Evolutionary conservation across 192 early-diverging fungal species (phyloP).

Genomic region (Coemansia sp.): DNA sequence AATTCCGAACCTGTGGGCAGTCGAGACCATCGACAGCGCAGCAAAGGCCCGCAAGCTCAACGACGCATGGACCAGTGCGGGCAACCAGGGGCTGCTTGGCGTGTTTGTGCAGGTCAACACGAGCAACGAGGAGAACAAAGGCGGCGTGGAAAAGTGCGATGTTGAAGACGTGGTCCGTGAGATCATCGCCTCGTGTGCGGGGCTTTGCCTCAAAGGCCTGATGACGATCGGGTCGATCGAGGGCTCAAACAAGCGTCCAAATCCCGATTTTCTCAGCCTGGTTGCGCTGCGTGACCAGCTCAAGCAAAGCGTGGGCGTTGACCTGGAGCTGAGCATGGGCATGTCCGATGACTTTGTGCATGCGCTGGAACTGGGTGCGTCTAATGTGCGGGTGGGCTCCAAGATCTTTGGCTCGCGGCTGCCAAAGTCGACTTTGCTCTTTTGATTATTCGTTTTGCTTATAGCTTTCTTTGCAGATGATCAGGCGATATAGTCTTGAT

Average conservation of each 20-base stretch:
- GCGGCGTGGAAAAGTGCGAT: constrained; percentile 65
- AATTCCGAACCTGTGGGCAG: constrained; percentile 85
- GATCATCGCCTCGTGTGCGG: constrained; percentile 64
- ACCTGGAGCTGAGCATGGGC: constrained; percentile 90
- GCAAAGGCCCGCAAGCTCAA: constrained; percentile 84
- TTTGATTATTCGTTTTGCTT: background rate
- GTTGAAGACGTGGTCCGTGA: constrained; percentile 60
- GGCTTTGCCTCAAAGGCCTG: constrained; percentile 74
- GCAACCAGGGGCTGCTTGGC: constrained; percentile 58
- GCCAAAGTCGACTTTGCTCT: background rate
- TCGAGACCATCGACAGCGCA: constrained; percentile 86
- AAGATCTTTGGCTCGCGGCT: constrained; percentile 81
- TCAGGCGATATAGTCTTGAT: no score
- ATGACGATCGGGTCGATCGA: constrained; percentile 95
- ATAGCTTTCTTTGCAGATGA: no score
- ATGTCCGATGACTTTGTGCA: constrained; percentile 94
- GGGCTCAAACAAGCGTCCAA: constrained; percentile 41
- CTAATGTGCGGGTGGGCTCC: constrained; percentile 92
- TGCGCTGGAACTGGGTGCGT: constrained; percentile 82
- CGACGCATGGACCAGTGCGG: constrained; percentile 65
- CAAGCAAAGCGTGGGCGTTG: constrained; percentile 17
- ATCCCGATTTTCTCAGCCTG: constrained; percentile 56
- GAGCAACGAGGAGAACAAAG: constrained; percentile 83
- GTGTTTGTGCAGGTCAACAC: constrained; percentile 97
- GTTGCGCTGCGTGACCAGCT: constrained; percentile 38